These are phyloP conservation scores for Corymbia citriodora DNA, from an alignment of 441 rosid species.

Conservation along the genomic window DNA sequence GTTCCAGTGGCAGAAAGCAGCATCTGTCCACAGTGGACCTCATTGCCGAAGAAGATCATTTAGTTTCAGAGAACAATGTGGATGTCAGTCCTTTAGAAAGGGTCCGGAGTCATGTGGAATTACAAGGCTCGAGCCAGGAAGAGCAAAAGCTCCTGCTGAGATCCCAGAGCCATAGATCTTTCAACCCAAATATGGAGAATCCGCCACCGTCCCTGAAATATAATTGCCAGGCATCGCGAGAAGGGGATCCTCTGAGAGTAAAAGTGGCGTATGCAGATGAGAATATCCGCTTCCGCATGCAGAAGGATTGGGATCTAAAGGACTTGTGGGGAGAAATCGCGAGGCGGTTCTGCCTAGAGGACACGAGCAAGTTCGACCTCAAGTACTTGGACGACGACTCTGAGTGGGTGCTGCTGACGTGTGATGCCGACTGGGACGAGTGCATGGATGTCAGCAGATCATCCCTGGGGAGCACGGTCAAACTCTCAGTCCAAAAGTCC, in stretches of 20 bases:
- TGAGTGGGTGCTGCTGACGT: conserved; percentile 86
- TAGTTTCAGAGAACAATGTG: conserved; percentile 17
- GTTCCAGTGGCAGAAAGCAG: conserved; percentile 52
- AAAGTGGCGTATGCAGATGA: conserved; percentile 61
- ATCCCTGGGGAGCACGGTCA: conserved; percentile 46
- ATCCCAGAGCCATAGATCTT: conserved; percentile 40
- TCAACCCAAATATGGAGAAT: conserved; percentile 20
- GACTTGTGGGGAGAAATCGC: conserved; percentile 59
- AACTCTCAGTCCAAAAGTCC: conserved; percentile 55
- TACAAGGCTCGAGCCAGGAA: conserved; percentile 39
- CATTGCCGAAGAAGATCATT: conserved; percentile 19
- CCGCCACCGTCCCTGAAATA: conserved; percentile 14
- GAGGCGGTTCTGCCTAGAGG: conserved; percentile 64
- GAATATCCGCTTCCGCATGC: conserved; percentile 64
- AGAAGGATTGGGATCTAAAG: conserved; percentile 30
- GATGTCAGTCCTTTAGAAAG: conserved; percentile 20
- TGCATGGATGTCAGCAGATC: conserved; percentile 57
- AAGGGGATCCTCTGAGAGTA: conserved; percentile 43
- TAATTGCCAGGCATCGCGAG: conserved; percentile 20
- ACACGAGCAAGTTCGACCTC: conserved; percentile 43
- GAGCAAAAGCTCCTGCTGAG: conserved; percentile 25
- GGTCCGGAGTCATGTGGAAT: conserved; percentile 39
- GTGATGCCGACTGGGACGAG: conserved; percentile 88
- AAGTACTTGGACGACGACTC: conserved; percentile 91
- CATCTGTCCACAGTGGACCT: conserved; percentile 17